Evolutionary conservation across 441 rosid genomes (phyloP).

Genomic region (Raphanus hybrid): DNA sequence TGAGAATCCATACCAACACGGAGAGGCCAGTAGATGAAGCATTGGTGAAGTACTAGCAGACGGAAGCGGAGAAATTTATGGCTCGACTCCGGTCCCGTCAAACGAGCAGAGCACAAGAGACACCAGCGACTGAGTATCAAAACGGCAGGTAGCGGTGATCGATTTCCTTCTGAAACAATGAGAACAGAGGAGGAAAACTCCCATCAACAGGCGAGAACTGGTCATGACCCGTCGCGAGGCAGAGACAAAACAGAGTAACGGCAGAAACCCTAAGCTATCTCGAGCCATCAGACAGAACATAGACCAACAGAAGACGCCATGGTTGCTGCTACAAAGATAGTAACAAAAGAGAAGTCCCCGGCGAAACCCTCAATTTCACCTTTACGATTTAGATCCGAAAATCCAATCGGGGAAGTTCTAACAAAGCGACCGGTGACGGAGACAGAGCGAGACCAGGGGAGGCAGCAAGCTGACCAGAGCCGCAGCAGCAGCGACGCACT

Average conservation of each 20-base stretch:
- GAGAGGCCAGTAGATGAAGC: not conserved
- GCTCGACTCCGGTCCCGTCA: not conserved
- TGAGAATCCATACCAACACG: not conserved
- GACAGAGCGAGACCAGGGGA: too few species aligned
- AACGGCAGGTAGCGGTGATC: not conserved
- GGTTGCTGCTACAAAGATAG: not conserved
- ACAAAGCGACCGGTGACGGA: too few species aligned
- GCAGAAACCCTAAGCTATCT: not conserved
- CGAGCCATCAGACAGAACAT: not conserved
- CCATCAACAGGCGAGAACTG: not conserved
- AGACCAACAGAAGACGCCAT: not conserved
- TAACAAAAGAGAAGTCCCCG: not conserved
- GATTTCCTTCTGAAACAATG: not conserved
- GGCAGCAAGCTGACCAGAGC: too few species aligned
- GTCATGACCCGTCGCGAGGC: not conserved
- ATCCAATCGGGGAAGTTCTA: too few species aligned
- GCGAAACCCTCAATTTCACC: not conserved
- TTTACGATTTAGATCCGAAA: too few species aligned
- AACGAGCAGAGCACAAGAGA: not conserved
- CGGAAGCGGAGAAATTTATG: not conserved
- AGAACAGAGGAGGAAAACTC: not conserved
- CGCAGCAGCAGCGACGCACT: too few species aligned
- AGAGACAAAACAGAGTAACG: not conserved
- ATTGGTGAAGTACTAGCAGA: not conserved
- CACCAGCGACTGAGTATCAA: too few species aligned